Percentiles rank a stretch among this genome's conserved stretches.
These are phyloP conservation scores for Vickermania ingenoplastis DNA, from an alignment of 208 protist species.

Conservation along the genomic window DNA sequence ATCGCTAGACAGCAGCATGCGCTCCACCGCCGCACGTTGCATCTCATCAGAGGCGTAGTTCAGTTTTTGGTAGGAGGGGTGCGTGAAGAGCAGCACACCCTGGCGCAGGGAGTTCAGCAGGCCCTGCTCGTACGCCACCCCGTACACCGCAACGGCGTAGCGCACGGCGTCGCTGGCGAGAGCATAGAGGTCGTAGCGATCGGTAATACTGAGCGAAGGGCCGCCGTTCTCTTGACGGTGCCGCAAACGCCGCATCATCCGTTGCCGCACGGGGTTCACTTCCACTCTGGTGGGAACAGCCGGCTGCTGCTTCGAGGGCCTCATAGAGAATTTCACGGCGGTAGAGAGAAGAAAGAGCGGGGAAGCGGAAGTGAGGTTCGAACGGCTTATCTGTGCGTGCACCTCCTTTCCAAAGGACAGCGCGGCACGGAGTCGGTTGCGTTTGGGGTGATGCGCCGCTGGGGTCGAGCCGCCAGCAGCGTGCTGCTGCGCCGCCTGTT, in stretches of 20 bases:
- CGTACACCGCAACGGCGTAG: slow-evolving; percentile 63
- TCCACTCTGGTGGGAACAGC: neutral
- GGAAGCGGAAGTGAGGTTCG: neutral
- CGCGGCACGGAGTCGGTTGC: neutral
- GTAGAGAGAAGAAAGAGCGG: neutral
- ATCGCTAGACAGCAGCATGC: slow-evolving; percentile 33
- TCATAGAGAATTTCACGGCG: neutral
- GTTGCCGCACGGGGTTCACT: neutral
- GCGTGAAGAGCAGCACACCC: neutral
- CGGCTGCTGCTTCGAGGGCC: neutral
- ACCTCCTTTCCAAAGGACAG: neutral
- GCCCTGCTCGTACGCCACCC: slow-evolving; percentile 67
- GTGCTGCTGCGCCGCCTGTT: neutral
- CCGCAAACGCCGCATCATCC: neutral
- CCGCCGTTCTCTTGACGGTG: neutral
- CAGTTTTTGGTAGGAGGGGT: neutral
- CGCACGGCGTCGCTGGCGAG: slow-evolving; percentile 38
- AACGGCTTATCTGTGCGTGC: neutral
- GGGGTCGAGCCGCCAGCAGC: neutral
- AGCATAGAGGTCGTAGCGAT: slow-evolving; percentile 18
- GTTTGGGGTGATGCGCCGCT: neutral
- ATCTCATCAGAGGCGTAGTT: slow-evolving; percentile 47
- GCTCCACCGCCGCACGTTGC: slow-evolving; percentile 60
- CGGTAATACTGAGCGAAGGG: slow-evolving; percentile 3
- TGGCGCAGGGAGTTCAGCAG: slow-evolving; percentile 47